Base-by-base conservation (phyloP, 2,329 filamentous ascomycete genomes). In the Dichotomopilus funicola region DNA sequence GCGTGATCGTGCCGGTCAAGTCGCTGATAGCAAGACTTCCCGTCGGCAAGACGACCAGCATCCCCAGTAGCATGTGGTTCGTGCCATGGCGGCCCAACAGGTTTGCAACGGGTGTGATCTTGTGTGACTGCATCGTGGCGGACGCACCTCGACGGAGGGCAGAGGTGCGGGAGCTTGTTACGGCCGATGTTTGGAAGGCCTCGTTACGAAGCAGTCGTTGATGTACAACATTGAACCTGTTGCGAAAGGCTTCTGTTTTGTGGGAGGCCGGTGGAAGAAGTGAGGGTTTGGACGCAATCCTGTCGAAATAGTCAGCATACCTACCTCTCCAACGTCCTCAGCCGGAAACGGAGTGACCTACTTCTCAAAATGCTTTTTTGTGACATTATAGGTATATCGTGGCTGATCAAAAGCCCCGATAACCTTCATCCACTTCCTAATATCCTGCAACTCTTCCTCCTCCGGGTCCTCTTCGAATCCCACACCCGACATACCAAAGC, bases 121-220 rank as follows among this genome's bases (percentile, higher is more conserved):
- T 95, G 73, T 96, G 89, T 36, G 82, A 83, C 70, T 86, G 85
- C 65, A 84, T 81, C 47, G 12, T 74, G 74, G 60, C 79, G 56
- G 86, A 85, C 4, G 80, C 76, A 6, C 83, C 83, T 42, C 80
- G 78, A 59, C 78, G 78, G 1, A 85, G 71, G 1, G 78, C 75
- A 27, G 76, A 73, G n/a, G 72, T 71, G 50, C 78, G 78, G 11
- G 79, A 78, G 1, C 80, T 78, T 6, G 86, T 82, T 54, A 95
- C 84, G 19, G 87, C 79, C 1, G 91, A 90, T 19, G 84, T 84
- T 69, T 96, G 91, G 64, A 99, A 99, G 19, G 89, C 86, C 70
- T 96, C 91, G 67, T 96, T 96, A 49, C 94, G 86, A 42, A 97
- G 80, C 13, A 97, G 81, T 13, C 94, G 86, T 70, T 97, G 92